Conservation (phyloP, 768 basidiomycete genomes). For the Neoboletus brunneissimus region DNA sequence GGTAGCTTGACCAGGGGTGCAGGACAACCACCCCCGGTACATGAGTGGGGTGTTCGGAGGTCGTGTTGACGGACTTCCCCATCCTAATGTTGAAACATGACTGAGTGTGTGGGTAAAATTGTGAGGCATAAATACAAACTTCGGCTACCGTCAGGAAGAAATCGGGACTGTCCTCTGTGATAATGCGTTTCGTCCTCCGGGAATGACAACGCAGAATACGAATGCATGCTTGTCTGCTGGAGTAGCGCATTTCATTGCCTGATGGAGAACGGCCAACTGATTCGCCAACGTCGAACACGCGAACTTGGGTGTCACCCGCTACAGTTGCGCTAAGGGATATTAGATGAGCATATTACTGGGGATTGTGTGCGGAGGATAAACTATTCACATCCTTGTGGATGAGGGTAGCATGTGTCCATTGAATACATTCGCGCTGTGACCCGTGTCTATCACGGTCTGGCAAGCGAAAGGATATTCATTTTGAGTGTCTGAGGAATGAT, state of each 20-base stretch:
- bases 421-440: slow-evolving; percentile 84
- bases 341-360: slow-evolving; percentile 5
- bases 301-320: slow-evolving; percentile 72
- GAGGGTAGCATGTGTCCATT: slow-evolving; percentile 75
- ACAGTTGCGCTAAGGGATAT: slow-evolving; percentile 53
- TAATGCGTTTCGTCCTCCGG: slow-evolving; percentile 71
- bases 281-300: slow-evolving; percentile 70
- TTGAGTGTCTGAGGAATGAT: slow-evolving; percentile 34
- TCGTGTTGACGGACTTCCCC: slow-evolving; percentile 89
- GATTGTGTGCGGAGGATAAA: slow-evolving; percentile 14
- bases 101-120: slow-evolving; percentile 9
- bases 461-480: slow-evolving; percentile 64
- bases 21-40: slow-evolving; percentile 56
- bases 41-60: slow-evolving; percentile 66
- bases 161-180: slow-evolving; percentile 76
- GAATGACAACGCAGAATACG: slow-evolving; percentile 66
- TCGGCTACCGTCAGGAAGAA: slow-evolving; percentile 78
- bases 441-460: slow-evolving; percentile 68
- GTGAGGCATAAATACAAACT: slow-evolving; percentile 37
- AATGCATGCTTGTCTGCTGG: slow-evolving; percentile 45
- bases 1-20: slow-evolving; percentile 65
- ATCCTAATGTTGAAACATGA: slow-evolving; percentile 50
- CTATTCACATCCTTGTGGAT: slow-evolving; percentile 71
- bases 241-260: slow-evolving; percentile 45
- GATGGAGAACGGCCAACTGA: slow-evolving; percentile 37